Evolutionary conservation across 164 flowering plant species (phyloP).

Genomic region (Vitis rotundifolia): DNA sequence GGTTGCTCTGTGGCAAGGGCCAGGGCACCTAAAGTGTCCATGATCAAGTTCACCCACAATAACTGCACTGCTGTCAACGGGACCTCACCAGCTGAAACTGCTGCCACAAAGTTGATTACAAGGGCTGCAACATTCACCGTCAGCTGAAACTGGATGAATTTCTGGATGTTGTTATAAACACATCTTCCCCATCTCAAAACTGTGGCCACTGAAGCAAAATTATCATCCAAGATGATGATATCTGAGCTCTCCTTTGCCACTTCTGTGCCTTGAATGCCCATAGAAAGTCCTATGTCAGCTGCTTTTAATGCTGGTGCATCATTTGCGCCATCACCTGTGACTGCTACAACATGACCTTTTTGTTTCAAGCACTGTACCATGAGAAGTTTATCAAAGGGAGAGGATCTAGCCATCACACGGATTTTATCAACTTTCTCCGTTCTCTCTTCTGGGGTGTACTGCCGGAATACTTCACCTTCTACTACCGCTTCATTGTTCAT

Average conservation of each 20-base stretch:
- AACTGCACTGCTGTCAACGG: constrained; percentile 68
- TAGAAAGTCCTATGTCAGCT: constrained; percentile 64
- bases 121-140: constrained; percentile 66
- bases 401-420: constrained; percentile 70
- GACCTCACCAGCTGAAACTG: constrained; percentile 54
- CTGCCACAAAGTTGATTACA: constrained; percentile 59
- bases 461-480: constrained; percentile 55
- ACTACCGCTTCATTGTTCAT: constrained; percentile 31
- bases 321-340: constrained; percentile 67
- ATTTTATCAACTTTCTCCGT: constrained; percentile 46
- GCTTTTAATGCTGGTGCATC: constrained; percentile 61
- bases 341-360: constrained; percentile 73
- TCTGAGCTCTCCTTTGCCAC: constrained; percentile 75
- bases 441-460: constrained; percentile 41
- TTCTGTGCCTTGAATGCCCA: constrained; percentile 71
- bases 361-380: constrained; percentile 63
- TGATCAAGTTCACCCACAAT: constrained; percentile 75
- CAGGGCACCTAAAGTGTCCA: constrained; percentile 69
- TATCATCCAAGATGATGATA: constrained; percentile 61
- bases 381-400: constrained; percentile 65
- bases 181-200: constrained; percentile 64
- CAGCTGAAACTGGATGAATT: constrained; percentile 78
- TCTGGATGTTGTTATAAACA: constrained; percentile 67
- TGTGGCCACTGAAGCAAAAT: constrained; percentile 52
- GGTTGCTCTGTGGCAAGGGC: constrained; percentile 67